Percentiles rank a stretch among this genome's conserved stretches.
phyloP scores from a whole-genome alignment of 1,284 basidiomycete species.

The Naganishia cerealis region DNA sequence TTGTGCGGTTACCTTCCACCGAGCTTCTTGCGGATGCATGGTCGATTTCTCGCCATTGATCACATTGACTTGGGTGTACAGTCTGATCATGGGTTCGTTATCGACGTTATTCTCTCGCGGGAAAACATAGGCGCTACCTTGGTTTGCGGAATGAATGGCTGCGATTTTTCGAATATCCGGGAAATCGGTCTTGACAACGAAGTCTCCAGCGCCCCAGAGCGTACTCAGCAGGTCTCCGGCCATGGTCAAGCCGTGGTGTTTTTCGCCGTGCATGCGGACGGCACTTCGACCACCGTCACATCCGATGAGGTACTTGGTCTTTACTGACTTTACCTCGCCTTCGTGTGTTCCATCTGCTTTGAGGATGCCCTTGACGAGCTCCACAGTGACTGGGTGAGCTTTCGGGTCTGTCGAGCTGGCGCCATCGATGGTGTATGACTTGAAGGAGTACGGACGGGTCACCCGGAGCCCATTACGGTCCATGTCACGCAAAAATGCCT shows the following conservation, averaged over 20 bases:
- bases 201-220: constrained; percentile 42
- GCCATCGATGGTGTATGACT: constrained; percentile 37
- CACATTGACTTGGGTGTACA: constrained; percentile 50
- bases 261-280: constrained; percentile 36
- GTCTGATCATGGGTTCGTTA: constrained; percentile 48
- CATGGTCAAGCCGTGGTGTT: constrained; percentile 35
- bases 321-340: constrained; percentile 33
- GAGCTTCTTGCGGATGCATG: constrained; percentile 38
- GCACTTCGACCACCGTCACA: constrained; percentile 42
- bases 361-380: constrained; percentile 30
- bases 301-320: constrained; percentile 42
- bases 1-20: constrained; percentile 42
- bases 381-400: constrained; percentile 34
- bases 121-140: constrained; percentile 49
- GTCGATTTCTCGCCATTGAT: constrained; percentile 38
- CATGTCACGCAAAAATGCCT: constrained; percentile 48
- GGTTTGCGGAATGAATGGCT: constrained; percentile 59
- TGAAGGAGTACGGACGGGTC: constrained; percentile 46
- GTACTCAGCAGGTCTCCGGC: constrained; percentile 40
- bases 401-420: constrained; percentile 32
- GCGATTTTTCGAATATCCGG: constrained; percentile 74
- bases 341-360: constrained; percentile 28
- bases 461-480: constrained; percentile 48
- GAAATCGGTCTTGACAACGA: constrained; percentile 62
- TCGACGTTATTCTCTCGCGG: constrained; percentile 49